These are phyloP conservation scores for Fusarium ambrosium DNA, from an alignment of 2,329 filamentous ascomycete species.

Conservation along the genomic window DNA sequence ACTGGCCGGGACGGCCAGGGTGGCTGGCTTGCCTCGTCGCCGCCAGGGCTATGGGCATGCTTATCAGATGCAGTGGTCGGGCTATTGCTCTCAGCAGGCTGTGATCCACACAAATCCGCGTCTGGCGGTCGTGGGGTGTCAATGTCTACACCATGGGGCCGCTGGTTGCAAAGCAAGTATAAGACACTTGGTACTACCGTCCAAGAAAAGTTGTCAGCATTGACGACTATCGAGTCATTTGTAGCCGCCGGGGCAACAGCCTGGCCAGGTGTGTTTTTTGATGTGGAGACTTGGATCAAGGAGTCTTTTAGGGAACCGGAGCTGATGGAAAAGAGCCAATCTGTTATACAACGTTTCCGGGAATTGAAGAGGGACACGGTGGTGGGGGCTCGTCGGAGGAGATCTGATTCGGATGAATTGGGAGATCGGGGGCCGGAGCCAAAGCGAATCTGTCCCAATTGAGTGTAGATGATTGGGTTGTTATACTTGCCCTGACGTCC, in stretches of 20 bases:
- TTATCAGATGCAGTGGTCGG: not conserved
- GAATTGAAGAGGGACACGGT: not conserved
- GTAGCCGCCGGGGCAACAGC: not conserved
- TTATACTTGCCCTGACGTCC: not conserved
- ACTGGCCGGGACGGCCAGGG: no score
- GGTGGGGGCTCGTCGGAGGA: not conserved
- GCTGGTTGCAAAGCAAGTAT: not conserved
- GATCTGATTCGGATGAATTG: not conserved
- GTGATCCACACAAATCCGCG: not conserved
- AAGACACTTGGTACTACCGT: not conserved
- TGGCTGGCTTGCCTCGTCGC: not conserved
- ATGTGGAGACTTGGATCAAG: not conserved
- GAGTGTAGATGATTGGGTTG: not conserved
- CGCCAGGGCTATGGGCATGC: not conserved
- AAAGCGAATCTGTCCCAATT: not conserved
- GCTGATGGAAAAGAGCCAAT: not conserved
- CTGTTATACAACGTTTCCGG: not conserved
- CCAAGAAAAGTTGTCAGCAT: not conserved
- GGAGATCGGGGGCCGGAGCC: not conserved
- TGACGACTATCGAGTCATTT: not conserved
- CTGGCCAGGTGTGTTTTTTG: not conserved
- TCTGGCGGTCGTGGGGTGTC: fast-evolving
- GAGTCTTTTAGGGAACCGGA: not conserved
- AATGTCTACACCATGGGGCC: not conserved
- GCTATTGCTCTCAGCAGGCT: not conserved